Evolutionary conservation across 306 rosid genomes (phyloP).

Genomic region (Quercus engelmannii): DNA sequence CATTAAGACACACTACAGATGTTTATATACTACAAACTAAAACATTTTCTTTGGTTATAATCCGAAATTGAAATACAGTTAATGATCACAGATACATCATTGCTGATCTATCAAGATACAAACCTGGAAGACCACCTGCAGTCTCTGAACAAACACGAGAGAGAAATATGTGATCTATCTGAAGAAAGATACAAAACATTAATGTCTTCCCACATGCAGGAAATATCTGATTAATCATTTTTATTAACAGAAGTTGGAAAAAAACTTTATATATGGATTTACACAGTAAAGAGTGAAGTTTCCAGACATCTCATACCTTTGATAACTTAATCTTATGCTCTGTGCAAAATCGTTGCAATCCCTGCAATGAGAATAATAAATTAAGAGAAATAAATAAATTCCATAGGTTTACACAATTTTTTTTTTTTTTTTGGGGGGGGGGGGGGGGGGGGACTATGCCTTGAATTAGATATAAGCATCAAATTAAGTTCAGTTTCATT

Average conservation of each 20-base stretch:
- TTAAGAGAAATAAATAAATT: constrained; percentile 8
- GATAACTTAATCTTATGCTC: constrained; percentile 81
- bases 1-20: constrained; percentile 2
- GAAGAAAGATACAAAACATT: constrained; percentile 23
- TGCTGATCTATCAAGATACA: constrained; percentile 20
- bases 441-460: background rate
- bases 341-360: constrained; percentile 84
- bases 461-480: background rate
- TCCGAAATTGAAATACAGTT: background rate
- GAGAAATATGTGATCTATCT: constrained; percentile 92
- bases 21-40: background rate
- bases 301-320: constrained; percentile 42
- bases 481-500: background rate
- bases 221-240: background rate
- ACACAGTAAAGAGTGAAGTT: constrained; percentile 1
- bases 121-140: constrained; percentile 95
- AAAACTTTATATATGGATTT: background rate
- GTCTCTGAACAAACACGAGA: constrained; percentile 95
- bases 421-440: too few species aligned
- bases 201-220: constrained; percentile 4
- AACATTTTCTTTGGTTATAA: background rate
- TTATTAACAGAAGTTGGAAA: background rate
- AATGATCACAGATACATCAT: constrained; percentile 4
- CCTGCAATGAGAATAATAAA: constrained; percentile 34
- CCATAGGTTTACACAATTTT: background rate